Percentiles rank a stretch among this genome's conserved stretches.
Evolutionary conservation across 495 filamentous ascomycete species (phyloP).

Genomic region (Tuber microsphaerosporum): DNA sequence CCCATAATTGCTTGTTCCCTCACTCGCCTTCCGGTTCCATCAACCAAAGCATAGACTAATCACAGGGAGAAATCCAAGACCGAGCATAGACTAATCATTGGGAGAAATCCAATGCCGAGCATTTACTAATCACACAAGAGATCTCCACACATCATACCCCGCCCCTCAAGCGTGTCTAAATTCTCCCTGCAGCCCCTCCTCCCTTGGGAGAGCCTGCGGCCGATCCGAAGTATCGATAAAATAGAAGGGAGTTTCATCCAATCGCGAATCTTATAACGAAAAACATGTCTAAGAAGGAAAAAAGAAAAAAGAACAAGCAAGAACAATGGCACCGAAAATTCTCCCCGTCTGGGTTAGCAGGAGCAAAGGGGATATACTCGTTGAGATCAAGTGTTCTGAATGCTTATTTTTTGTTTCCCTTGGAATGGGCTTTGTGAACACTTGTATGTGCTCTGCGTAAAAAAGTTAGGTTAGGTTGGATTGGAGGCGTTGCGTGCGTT

Average conservation of each 20-base stretch:
- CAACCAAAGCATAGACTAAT: background rate
- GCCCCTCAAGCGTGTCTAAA: background rate
- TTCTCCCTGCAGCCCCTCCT: background rate
- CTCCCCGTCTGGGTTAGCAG: no score
- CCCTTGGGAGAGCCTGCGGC: background rate
- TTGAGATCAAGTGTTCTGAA: no score
- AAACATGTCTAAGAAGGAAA: no score
- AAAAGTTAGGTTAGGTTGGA: no score
- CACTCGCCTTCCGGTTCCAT: background rate
- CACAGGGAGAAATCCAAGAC: background rate
- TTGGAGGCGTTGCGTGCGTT: background rate
- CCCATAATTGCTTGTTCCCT: background rate
- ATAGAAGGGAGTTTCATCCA: background rate
- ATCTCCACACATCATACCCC: background rate
- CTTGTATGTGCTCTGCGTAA: no score
- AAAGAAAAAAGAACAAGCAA: constrained; percentile 19
- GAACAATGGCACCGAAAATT: constrained; percentile 49
- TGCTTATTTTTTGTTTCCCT: no score
- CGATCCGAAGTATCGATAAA: background rate
- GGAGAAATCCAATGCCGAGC: background rate
- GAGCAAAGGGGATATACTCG: no score
- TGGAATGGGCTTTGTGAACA: no score
- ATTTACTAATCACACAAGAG: background rate
- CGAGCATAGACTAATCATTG: background rate
- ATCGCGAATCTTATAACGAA: background rate